Base-by-base conservation (phyloP, 345 rosid species). In the Hibiscus mutabilis region DNA sequence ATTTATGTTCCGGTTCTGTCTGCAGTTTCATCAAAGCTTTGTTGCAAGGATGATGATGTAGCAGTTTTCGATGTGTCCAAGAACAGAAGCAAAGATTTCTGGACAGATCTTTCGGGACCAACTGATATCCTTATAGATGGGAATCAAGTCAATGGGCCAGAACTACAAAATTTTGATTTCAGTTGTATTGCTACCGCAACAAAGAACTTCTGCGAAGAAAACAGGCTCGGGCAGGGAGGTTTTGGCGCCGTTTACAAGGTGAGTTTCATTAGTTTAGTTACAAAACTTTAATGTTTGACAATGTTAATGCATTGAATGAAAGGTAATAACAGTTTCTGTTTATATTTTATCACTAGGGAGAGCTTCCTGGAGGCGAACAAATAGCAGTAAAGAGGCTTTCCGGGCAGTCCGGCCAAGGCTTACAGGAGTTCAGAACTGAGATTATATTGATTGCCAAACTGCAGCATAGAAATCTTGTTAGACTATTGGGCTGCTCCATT, bases 381-480 rank as follows among this genome's bases (percentile, higher is more conserved):
- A 49, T 49, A 49, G 55, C 55, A 3, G 55, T 49, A 15, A 49
- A 49, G 55, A 49, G 55, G 55, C 55, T 49, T 49, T 49, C 55
- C 0, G 55, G 18, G 6, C 55, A 49, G 55, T 14, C 55, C 0
- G 55, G 19, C 19, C 55, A 49, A 49, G 18, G 19, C 53, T 51
- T 84, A 4, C 81, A 84, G 67, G 94, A 89, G 66, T 85, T 89
- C 58, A 87, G 80, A 74, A 89, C 81, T 46, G 94, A 89, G 85
- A 73, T 84, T 8, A 76, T 73, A 66, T 59, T 87, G 31, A 87
- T 89, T 49, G 88, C 87, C 0, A 84, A 83, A 63, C 73, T 89
- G 62, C 96, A 90, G n/a, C 91, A 90, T 64, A 66, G 91, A 49
- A 90, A 88, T 76, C 93, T 90, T 2, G 93, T 90, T 66, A 88